phyloP scores from a whole-genome alignment of 1,284 basidiomycete genomes.

The Fomes fomentarius region DNA sequence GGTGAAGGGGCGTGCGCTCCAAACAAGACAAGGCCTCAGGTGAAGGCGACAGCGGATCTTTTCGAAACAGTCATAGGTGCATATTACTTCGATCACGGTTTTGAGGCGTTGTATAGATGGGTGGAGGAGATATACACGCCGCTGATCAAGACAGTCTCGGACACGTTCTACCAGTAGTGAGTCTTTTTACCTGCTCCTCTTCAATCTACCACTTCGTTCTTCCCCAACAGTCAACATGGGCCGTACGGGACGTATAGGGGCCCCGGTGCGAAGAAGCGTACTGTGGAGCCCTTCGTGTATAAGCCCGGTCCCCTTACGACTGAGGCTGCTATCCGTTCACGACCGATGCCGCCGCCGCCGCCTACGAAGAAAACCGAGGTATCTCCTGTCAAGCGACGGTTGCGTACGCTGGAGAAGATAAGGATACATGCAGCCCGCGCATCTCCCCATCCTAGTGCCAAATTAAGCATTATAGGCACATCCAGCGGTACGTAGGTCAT shows the following conservation, averaged over 20 bases:
- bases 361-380: neutral
- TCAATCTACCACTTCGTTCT: neutral
- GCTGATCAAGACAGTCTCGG: slow-evolving; percentile 24
- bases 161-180: slow-evolving; percentile 23
- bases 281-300: neutral
- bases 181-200: neutral
- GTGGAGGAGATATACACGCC: slow-evolving; percentile 29
- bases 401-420: slow-evolving; percentile 8
- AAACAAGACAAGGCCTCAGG: slow-evolving; percentile 17
- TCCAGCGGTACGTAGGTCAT: slow-evolving; percentile 12
- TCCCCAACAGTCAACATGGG: neutral
- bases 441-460: slow-evolving; percentile 7
- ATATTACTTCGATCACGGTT: slow-evolving; percentile 33
- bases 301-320: neutral
- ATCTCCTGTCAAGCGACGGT: slow-evolving; percentile 6
- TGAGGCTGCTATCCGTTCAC: neutral
- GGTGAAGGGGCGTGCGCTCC: slow-evolving; percentile 27
- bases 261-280: slow-evolving; percentile 2
- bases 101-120: slow-evolving; percentile 33
- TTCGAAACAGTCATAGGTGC: slow-evolving; percentile 38
- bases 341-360: neutral
- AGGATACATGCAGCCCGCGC: slow-evolving; percentile 5
- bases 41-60: slow-evolving; percentile 36
- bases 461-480: slow-evolving; percentile 6
- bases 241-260: neutral